Evolutionary conservation across 768 basidiomycete genomes (phyloP).

Genomic region (Mycena pura): DNA sequence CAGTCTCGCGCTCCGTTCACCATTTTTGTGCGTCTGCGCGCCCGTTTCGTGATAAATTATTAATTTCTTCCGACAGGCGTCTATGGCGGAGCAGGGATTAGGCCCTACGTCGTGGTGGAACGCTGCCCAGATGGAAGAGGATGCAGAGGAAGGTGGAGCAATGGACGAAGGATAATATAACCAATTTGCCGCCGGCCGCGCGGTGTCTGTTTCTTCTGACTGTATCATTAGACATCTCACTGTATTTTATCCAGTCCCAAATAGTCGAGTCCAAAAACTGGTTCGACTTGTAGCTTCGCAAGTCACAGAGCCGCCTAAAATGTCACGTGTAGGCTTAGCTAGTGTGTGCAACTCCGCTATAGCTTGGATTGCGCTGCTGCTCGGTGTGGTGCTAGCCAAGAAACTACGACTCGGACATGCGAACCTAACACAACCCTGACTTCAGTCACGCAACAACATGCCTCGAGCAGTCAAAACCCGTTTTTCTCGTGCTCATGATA

Average conservation of each 20-base stretch:
- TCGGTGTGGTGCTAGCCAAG: no score
- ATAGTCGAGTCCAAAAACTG: not conserved
- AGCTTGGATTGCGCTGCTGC: no score
- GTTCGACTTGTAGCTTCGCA: no score
- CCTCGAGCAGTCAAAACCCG: no score
- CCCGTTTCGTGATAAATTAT: not conserved
- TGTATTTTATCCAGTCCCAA: slow-evolving; percentile 20
- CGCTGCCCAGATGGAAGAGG: slow-evolving; percentile 50
- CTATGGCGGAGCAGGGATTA: slow-evolving; percentile 83
- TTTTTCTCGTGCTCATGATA: no score
- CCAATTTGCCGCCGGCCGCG: not conserved
- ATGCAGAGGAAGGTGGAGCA: slow-evolving; percentile 32
- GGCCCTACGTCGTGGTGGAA: slow-evolving; percentile 83
- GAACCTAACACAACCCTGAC: no score
- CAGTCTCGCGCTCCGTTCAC: slow-evolving; percentile 67
- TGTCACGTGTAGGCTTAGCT: not conserved
- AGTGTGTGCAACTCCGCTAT: no score
- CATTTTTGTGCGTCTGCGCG: slow-evolving; percentile 59
- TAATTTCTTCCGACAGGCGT: slow-evolving; percentile 57
- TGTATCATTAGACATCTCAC: slow-evolving; percentile 24
- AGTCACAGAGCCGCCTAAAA: no score
- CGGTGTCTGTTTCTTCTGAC: slow-evolving; percentile 16
- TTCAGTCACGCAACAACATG: no score
- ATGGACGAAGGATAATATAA: slow-evolving; percentile 56
- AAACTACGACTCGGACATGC: no score